A percentile compares a stretch with the other conserved stretches of the same genome.
phyloP scores from a whole-genome alignment of 1,139 yeast species.

The Saccharomyces pastorianus region DNA sequence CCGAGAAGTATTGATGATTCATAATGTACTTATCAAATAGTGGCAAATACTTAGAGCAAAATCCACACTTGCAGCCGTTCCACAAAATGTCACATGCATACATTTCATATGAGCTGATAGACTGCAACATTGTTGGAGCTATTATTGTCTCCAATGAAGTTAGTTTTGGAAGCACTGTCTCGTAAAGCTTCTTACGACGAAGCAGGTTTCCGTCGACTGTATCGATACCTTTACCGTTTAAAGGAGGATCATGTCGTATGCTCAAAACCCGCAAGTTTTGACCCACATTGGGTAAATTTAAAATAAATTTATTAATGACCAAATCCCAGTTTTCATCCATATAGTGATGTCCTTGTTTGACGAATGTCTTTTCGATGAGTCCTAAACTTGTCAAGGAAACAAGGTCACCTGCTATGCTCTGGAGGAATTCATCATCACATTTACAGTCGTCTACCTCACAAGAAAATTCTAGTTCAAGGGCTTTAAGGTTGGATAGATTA shows the following conservation, averaged over 20 bases:
- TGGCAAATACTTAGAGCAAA: slow-evolving; percentile 43
- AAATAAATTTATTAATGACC: slow-evolving; percentile 39
- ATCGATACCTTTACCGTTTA: slow-evolving; percentile 41
- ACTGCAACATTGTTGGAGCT: slow-evolving; percentile 51
- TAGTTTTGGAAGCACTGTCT: slow-evolving; percentile 41
- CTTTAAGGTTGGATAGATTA: slow-evolving; percentile 28
- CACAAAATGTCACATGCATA: slow-evolving; percentile 60
- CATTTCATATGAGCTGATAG: slow-evolving; percentile 60
- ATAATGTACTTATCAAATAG: slow-evolving; percentile 50
- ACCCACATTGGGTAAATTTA: slow-evolving; percentile 32
- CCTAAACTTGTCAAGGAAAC: slow-evolving; percentile 36
- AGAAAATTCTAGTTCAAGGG: slow-evolving; percentile 38
- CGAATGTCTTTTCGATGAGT: slow-evolving; percentile 39
- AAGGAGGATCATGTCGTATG: slow-evolving; percentile 46
- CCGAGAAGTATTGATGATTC: slow-evolving; percentile 53
- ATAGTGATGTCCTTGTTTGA: slow-evolving; percentile 39
- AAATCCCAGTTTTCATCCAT: slow-evolving; percentile 53
- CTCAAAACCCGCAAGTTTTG: slow-evolving; percentile 35
- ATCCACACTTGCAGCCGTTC: slow-evolving; percentile 65
- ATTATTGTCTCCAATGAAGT: slow-evolving; percentile 37
- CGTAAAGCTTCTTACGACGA: slow-evolving; percentile 47
- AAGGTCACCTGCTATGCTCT: slow-evolving; percentile 28
- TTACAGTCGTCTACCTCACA: slow-evolving; percentile 42
- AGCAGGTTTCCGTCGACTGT: slow-evolving; percentile 67
- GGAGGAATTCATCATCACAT: slow-evolving; percentile 39